Conservation (phyloP, 306 rosid species). For the Fagus sylvatica region DNA sequence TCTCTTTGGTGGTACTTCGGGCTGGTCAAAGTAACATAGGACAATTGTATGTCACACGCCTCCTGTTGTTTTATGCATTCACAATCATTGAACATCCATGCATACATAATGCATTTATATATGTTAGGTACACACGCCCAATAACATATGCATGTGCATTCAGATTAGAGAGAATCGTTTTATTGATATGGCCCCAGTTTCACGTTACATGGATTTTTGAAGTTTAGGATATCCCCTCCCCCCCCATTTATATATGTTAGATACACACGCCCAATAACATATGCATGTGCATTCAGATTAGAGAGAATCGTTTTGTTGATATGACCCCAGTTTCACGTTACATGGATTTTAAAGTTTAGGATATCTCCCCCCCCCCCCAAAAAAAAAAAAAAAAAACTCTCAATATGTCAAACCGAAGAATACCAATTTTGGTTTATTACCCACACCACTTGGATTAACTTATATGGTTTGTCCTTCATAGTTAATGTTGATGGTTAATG, state of each 20-base stretch:
- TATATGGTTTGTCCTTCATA: neutral
- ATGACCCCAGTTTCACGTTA: neutral
- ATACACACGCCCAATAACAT: neutral
- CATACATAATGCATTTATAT: neutral
- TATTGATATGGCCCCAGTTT: neutral
- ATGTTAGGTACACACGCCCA: neutral
- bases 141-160: neutral
- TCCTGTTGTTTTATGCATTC: slow-evolving; percentile 5
- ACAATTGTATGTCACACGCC: slow-evolving; percentile 54
- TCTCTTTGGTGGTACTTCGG: slow-evolving; percentile 43
- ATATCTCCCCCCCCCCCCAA: neutral
- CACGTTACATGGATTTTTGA: neutral
- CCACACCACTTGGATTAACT: neutral
- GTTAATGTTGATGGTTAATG: neutral
- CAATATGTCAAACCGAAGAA: neutral
- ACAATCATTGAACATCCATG: neutral
- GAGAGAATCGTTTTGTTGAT: neutral
- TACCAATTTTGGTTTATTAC: neutral
- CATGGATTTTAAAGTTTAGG: neutral
- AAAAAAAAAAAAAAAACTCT: too few species aligned
- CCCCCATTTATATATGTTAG: neutral
- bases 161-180: neutral
- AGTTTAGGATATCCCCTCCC: neutral
- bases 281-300: neutral
- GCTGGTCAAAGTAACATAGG: slow-evolving; percentile 69